Base-by-base conservation (phyloP, 2,329 filamentous ascomycete genomes). In the Phaeosphaeriaceae sp. region DNA sequence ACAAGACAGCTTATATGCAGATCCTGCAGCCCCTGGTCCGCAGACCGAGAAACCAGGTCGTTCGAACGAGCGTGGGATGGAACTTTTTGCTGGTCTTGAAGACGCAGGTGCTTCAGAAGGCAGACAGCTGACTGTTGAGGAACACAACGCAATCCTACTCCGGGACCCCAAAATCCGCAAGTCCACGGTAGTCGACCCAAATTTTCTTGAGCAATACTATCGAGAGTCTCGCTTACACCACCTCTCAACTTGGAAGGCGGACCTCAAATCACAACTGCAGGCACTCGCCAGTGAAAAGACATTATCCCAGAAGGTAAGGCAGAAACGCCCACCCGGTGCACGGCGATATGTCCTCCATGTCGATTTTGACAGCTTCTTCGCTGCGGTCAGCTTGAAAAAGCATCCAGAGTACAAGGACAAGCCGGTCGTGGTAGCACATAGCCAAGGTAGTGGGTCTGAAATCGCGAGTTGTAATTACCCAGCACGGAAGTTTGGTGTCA, bases 301-400 rank as follows among this genome's bases (percentile, higher is more conserved):
- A 46, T 79, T 64, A 26, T 79, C 78, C 7, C 79, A 82, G 58
- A 81, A 68, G 61, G 70, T 56, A 5, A 77, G 59, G 79, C 77
- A 77, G 48, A 82, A 86, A 63, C 79, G 80, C 34, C 79, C 80
- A 20, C 78, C 82, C 11, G 89, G 87, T 0, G 76, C 86, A 3
- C 82, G 92, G 52, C 79, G 89, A 42, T 99, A 97, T 63, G 82
- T 99, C 44, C 83, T 99, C 67, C 94, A 99, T 64, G 91, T 99
- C 23, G 94, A 99, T 68, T 99, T 99, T 71, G 95, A 99, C 74
- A 94, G 92, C 72, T 99, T 99, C 76, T 99, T 99, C 73, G 96
- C 92, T 50, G 90, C 95, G 0, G 90, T 99, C 0, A 97, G 94
- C 0, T 74, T 88, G 15, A 91, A 92, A 62, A 88, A 86, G 45